Conservation (phyloP, 2,329 filamentous ascomycete species). For the Trichophyton mentagrophytes region DNA sequence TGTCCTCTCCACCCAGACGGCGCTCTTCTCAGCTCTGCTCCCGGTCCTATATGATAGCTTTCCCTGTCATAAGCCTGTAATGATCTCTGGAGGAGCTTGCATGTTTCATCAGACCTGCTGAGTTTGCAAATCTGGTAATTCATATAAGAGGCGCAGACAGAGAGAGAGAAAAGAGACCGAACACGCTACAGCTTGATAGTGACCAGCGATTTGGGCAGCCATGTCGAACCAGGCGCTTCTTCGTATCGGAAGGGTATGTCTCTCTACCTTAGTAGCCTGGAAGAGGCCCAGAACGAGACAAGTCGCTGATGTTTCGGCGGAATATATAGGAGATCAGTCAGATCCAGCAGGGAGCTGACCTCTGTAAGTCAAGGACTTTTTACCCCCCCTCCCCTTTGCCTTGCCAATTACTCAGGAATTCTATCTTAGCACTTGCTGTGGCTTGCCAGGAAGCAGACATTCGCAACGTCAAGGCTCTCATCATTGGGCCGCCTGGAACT, state of each 20-base stretch:
- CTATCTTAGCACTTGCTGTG: conserved; percentile 61
- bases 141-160: no score
- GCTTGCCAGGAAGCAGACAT: conserved; percentile 81
- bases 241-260: conserved; percentile 65
- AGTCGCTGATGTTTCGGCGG: conserved; percentile 11
- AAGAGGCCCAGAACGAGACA: background rate
- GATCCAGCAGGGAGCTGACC: conserved; percentile 68
- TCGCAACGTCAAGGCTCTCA: conserved; percentile 71
- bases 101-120: background rate
- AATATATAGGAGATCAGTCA: conserved; percentile 61
- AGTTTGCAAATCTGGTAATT: background rate
- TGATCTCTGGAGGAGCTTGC: background rate
- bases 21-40: background rate
- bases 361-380: conserved; percentile 49
- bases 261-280: background rate
- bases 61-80: background rate
- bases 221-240: conserved; percentile 82
- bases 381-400: background rate
- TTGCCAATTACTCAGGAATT: background rate
- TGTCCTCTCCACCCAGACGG: background rate
- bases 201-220: background rate
- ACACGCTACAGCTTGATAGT: background rate
- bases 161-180: background rate
- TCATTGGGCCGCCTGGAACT: conserved; percentile 84
- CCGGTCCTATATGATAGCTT: background rate